Percentiles rank a stretch among this genome's conserved stretches.
Conservation (phyloP, 352 stramenopile species). For the Phytophthora pinifolia region DNA sequence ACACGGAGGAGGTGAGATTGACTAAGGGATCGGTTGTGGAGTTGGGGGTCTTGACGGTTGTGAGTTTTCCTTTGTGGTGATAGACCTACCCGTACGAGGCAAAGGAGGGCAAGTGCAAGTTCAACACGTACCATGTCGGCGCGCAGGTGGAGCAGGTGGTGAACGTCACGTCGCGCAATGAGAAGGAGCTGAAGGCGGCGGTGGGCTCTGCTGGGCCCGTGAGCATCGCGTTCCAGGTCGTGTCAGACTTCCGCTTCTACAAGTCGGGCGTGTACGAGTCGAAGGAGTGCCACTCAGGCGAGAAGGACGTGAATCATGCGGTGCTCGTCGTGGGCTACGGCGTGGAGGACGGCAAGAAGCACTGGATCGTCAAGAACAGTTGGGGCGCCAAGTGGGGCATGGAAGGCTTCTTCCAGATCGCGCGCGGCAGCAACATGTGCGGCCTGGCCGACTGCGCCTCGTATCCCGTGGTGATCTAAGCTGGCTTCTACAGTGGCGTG, state of each 20-base stretch:
- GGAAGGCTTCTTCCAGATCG: slow-evolving; percentile 95
- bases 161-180: slow-evolving; percentile 84
- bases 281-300: slow-evolving; percentile 75
- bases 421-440: slow-evolving; percentile 90
- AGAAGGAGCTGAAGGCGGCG: slow-evolving; percentile 70
- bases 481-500: not conserved
- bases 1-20: slow-evolving; percentile 60
- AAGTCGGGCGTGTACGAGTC: slow-evolving; percentile 88
- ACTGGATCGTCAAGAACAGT: slow-evolving; percentile 99
- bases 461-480: slow-evolving; percentile 74
- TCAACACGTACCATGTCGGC: slow-evolving; percentile 71
- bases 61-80: slow-evolving; percentile 3
- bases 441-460: slow-evolving; percentile 86
- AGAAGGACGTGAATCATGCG: slow-evolving; percentile 89
- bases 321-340: slow-evolving; percentile 98
- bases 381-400: slow-evolving; percentile 93
- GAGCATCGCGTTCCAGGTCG: slow-evolving; percentile 87
- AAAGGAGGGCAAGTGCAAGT: slow-evolving; percentile 81
- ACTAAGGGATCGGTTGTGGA: not conserved
- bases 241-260: slow-evolving; percentile 90
- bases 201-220: slow-evolving; percentile 73
- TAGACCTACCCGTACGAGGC: slow-evolving; percentile 75
- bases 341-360: slow-evolving; percentile 82
- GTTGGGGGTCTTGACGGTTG: not conserved
- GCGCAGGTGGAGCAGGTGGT: slow-evolving; percentile 75